Percentiles rank a stretch among this genome's conserved stretches.
These are phyloP conservation scores for Solanum hybrid DNA, from an alignment of 305 asterid species.

Conservation along the genomic window DNA sequence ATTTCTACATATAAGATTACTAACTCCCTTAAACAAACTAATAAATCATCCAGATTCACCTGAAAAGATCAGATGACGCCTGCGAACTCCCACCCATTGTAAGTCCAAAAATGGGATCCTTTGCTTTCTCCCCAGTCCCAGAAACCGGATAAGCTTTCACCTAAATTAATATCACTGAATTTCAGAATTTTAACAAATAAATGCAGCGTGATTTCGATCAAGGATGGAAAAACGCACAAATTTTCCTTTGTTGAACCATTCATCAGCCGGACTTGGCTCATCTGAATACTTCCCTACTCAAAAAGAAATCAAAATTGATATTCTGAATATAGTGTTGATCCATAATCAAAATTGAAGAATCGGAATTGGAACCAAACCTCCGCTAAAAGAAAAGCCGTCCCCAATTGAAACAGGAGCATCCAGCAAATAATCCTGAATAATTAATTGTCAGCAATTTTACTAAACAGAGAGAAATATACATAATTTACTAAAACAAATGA, in stretches of 20 bases:
- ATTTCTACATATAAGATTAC: conserved; percentile 31
- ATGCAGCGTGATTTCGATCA: background rate
- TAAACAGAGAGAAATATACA: background rate
- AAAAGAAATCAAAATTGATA: background rate
- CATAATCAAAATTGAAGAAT: background rate
- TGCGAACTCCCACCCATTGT: conserved; percentile 76
- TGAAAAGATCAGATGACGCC: conserved; percentile 67
- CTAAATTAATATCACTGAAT: conserved; percentile 20
- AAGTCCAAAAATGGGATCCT: conserved; percentile 83
- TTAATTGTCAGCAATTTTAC: background rate
- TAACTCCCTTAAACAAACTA: conserved; percentile 7
- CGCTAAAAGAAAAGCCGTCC: conserved; percentile 90
- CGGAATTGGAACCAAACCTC: conserved; percentile 43
- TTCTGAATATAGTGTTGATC: background rate
- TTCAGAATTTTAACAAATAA: background rate
- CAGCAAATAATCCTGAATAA: conserved; percentile 57
- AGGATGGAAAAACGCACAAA: conserved; percentile 30
- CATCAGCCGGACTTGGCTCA: conserved; percentile 81
- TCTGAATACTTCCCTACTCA: conserved; percentile 74
- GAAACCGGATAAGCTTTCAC: conserved; percentile 77
- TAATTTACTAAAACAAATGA: background rate
- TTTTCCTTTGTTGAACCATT: conserved; percentile 80
- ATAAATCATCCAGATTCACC: conserved; percentile 28
- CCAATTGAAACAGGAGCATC: conserved; percentile 76
- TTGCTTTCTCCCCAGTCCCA: conserved; percentile 85